Evolutionary conservation across 768 basidiomycete genomes (phyloP).

Genomic region (Boletus speciosus): DNA sequence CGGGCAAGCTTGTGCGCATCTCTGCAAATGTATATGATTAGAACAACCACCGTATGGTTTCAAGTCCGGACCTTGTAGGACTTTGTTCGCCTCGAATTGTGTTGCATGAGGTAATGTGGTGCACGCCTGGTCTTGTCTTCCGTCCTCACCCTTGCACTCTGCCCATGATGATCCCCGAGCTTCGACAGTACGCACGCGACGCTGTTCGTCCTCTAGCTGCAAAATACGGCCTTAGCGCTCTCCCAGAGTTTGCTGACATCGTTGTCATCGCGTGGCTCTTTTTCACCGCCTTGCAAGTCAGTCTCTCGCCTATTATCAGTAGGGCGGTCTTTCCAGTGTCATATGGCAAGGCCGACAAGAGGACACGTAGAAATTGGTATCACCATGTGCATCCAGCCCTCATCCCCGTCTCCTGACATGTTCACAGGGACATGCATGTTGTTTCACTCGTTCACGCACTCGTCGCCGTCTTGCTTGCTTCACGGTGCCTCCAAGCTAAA

Average conservation of each 20-base stretch:
- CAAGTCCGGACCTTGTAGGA: not conserved
- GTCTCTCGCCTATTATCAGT: constrained; percentile 54
- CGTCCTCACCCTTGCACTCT: not conserved
- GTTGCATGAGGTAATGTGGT: constrained; percentile 17
- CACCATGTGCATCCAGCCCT: not conserved
- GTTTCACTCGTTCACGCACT: constrained; percentile 73
- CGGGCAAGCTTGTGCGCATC: constrained; percentile 23
- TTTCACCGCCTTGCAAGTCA: constrained; percentile 57
- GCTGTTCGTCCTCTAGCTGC: constrained; percentile 26
- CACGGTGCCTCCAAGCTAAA: constrained; percentile 47
- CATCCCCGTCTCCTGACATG: not conserved
- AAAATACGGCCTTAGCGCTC: constrained; percentile 48
- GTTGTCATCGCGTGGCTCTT: constrained; percentile 51
- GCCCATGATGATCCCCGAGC: constrained; percentile 27
- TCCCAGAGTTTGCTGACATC: constrained; percentile 53
- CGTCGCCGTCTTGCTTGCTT: constrained; percentile 61
- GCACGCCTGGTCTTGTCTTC: not conserved
- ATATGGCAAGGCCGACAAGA: constrained; percentile 45
- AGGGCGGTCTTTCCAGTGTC: constrained; percentile 43
- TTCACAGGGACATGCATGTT: constrained; percentile 59
- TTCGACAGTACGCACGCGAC: constrained; percentile 29
- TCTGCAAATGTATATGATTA: constrained; percentile 31
- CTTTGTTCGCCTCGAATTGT: constrained; percentile 7
- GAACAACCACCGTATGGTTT: not conserved
- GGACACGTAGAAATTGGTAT: constrained; percentile 61